Percentiles rank a stretch among this genome's conserved stretches.
phyloP scores from a whole-genome alignment of 176 grass and related monocot species.

The Echinochloa phyllopogon region DNA sequence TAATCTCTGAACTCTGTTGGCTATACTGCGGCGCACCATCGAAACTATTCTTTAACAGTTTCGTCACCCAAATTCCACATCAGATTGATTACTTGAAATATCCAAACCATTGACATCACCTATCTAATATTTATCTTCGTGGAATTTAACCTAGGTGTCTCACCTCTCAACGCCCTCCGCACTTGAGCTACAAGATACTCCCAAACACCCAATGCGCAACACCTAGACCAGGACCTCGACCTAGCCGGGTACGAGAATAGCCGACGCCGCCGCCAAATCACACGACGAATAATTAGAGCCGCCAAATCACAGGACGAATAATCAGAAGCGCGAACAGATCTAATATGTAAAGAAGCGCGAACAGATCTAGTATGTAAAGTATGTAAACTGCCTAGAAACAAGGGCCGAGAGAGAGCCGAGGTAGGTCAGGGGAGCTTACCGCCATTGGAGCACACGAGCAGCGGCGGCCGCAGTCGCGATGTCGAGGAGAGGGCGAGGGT shows the following conservation, averaged over 20 bases:
- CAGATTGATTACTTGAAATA: neutral
- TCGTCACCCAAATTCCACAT: neutral
- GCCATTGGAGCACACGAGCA: conserved; percentile 43
- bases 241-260: neutral
- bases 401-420: neutral
- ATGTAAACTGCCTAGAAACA: neutral
- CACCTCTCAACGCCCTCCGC: neutral
- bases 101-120: neutral
- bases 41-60: neutral
- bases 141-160: neutral
- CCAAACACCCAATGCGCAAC: neutral
- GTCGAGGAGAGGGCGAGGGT: neutral
- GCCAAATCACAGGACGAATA: neutral
- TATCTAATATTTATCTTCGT: neutral
- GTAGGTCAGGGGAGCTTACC: conserved; percentile 32
- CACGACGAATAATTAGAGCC: too few species aligned
- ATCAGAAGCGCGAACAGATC: neutral
- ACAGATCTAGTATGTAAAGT: neutral
- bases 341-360: neutral
- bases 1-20: neutral
- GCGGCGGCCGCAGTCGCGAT: neutral
- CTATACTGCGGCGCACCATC: neutral
- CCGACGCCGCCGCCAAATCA: neutral
- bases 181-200: neutral
- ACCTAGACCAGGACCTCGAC: neutral